Percentiles rank a stretch among this genome's conserved stretches.
phyloP scores from a whole-genome alignment of 2,329 filamentous ascomycete species.

The Epicoccum nigrum region DNA sequence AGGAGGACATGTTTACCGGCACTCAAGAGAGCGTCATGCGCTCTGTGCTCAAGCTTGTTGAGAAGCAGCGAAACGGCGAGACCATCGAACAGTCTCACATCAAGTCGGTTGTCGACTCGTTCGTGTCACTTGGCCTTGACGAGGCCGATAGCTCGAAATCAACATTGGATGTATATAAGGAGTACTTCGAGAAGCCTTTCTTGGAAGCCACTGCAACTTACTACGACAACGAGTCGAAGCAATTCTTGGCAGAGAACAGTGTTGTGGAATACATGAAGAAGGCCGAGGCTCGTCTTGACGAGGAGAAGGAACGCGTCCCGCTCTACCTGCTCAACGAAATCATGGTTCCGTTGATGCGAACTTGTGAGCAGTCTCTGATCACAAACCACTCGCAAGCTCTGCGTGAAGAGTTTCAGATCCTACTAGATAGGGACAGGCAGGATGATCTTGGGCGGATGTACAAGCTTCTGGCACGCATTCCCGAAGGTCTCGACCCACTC shows the following conservation, averaged over 20 bases:
- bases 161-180: slow-evolving; percentile 92
- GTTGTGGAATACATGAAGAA: slow-evolving; percentile 99
- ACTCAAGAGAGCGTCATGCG: slow-evolving; percentile 92
- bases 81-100: slow-evolving; percentile 97
- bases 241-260: slow-evolving; percentile 94
- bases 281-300: slow-evolving; percentile 83
- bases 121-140: slow-evolving; percentile 90
- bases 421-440: slow-evolving; percentile 91
- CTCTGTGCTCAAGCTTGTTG: slow-evolving; percentile 90
- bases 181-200: slow-evolving; percentile 92
- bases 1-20: slow-evolving; percentile 82
- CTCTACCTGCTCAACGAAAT: slow-evolving; percentile 94
- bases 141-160: slow-evolving; percentile 92
- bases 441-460: slow-evolving; percentile 98
- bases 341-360: slow-evolving; percentile 79
- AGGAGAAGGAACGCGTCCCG: slow-evolving; percentile 92
- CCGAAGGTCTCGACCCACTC: slow-evolving; percentile 88
- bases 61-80: slow-evolving; percentile 96
- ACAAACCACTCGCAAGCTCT: slow-evolving; percentile 84
- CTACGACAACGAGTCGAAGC: slow-evolving; percentile 89
- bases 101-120: slow-evolving; percentile 95
- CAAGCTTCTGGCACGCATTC: slow-evolving; percentile 83
- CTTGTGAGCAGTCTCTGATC: slow-evolving; percentile 88
- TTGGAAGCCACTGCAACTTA: slow-evolving; percentile 81
- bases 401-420: slow-evolving; percentile 91